Evolutionary conservation across 305 asterid species (phyloP).

Genomic region (Caryopteris hybrid): DNA sequence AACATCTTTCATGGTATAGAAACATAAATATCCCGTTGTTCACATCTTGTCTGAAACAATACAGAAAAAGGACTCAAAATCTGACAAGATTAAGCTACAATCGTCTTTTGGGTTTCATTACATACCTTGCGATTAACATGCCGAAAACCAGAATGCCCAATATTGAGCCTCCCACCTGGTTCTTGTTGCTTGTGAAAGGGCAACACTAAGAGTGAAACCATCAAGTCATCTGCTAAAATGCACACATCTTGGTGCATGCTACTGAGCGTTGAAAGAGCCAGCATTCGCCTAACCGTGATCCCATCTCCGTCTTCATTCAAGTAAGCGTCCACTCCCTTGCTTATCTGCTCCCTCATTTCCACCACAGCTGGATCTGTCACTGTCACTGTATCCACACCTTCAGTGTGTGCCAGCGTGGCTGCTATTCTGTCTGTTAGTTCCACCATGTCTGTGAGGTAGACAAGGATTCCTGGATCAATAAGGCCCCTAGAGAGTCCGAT

Average conservation of each 20-base stretch:
- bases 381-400: slow-evolving; percentile 40
- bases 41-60: too few relatives aligned
- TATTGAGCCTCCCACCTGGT: slow-evolving; percentile 59
- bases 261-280: slow-evolving; percentile 66
- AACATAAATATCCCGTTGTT: neutral
- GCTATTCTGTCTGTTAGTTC: slow-evolving; percentile 75
- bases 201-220: slow-evolving; percentile 57
- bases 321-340: slow-evolving; percentile 30
- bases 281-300: slow-evolving; percentile 42
- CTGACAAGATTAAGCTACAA: too few relatives aligned
- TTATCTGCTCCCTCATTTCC: slow-evolving; percentile 61
- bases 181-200: slow-evolving; percentile 85
- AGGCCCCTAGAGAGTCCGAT: slow-evolving; percentile 70
- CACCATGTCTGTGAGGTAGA: slow-evolving; percentile 73
- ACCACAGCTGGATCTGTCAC: slow-evolving; percentile 64
- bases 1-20: too few relatives aligned
- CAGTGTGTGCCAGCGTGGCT: slow-evolving; percentile 55
- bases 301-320: slow-evolving; percentile 54
- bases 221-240: slow-evolving; percentile 71
- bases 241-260: slow-evolving; percentile 83
- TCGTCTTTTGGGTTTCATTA: neutral
- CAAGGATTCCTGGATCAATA: slow-evolving; percentile 62
- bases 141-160: slow-evolving; percentile 69
- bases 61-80: too few relatives aligned
- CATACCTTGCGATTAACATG: slow-evolving; percentile 84